Conservation (phyloP, 176 grass and related monocot genomes). For the Triticum urartu region DNA sequence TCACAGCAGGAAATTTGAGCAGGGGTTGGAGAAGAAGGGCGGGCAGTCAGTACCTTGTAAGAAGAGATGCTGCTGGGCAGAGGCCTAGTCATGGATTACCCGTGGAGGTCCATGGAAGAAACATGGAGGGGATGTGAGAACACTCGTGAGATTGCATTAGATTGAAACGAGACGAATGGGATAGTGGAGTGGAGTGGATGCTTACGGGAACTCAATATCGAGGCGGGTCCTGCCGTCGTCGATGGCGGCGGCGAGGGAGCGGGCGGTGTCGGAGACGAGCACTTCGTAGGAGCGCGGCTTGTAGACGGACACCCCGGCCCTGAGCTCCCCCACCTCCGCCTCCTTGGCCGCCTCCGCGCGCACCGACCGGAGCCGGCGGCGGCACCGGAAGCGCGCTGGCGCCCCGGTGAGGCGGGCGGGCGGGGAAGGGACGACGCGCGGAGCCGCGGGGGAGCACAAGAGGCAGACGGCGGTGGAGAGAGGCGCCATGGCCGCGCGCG, state of each 20-base stretch:
- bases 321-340: conserved; percentile 4
- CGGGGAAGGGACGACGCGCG: background rate
- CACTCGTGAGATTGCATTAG: background rate
- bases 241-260: conserved; percentile 76
- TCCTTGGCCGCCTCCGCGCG: conserved; percentile 37
- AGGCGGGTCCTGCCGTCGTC: conserved; percentile 74
- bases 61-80: conserved; percentile 88
- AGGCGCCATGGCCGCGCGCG: conserved; percentile 27
- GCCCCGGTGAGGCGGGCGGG: background rate
- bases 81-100: conserved; percentile 33
- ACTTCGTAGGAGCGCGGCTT: conserved; percentile 88
- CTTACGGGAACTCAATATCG: conserved; percentile 92
- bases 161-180: rapidly evolving
- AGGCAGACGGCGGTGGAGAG: background rate
- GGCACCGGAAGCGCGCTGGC: background rate
- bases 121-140: background rate
- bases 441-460: background rate
- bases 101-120: background rate
- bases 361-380: background rate
- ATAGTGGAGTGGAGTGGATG: background rate
- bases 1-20: background rate
- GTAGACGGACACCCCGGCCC: conserved; percentile 72
- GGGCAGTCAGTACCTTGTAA: conserved; percentile 57
- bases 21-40: background rate
- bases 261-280: conserved; percentile 76